A percentile compares a stretch with the other conserved stretches of the same genome.
phyloP scores from a whole-genome alignment of 176 grass and related monocot species.

The Oryza coarctata region DNA sequence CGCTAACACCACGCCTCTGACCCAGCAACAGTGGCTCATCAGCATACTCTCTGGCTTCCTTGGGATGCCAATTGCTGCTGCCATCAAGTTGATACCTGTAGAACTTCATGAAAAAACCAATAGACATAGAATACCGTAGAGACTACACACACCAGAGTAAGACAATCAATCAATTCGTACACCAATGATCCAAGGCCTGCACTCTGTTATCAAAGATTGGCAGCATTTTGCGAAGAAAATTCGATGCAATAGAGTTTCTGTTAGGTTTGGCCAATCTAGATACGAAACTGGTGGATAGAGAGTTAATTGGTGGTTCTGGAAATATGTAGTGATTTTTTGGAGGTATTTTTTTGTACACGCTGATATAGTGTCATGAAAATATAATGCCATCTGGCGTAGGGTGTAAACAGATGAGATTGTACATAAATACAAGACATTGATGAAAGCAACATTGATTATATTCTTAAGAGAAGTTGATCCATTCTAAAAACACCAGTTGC shows the following conservation, averaged over 20 bases:
- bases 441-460: neutral
- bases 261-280: neutral
- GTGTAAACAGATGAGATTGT: neutral
- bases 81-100: constrained; percentile 62
- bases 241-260: neutral
- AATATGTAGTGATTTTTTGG: neutral
- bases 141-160: neutral
- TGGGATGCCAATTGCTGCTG: constrained; percentile 85
- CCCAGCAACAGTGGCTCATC: constrained; percentile 50
- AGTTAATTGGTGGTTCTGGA: neutral
- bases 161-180: neutral
- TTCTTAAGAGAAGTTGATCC: neutral
- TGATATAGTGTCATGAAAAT: neutral
- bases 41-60: constrained; percentile 67
- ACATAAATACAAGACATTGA: neutral
- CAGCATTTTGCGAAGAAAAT: neutral
- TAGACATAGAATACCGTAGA: neutral
- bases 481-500: neutral
- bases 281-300: too few relatives aligned
- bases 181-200: neutral
- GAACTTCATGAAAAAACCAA: constrained; percentile 27
- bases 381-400: neutral
- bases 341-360: neutral
- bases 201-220: neutral
- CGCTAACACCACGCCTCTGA: constrained; percentile 67